Percentiles rank a stretch among this genome's conserved stretches.
Conservation (phyloP, 495 filamentous ascomycete genomes). For the Paragyromitra xinjiangensis region DNA sequence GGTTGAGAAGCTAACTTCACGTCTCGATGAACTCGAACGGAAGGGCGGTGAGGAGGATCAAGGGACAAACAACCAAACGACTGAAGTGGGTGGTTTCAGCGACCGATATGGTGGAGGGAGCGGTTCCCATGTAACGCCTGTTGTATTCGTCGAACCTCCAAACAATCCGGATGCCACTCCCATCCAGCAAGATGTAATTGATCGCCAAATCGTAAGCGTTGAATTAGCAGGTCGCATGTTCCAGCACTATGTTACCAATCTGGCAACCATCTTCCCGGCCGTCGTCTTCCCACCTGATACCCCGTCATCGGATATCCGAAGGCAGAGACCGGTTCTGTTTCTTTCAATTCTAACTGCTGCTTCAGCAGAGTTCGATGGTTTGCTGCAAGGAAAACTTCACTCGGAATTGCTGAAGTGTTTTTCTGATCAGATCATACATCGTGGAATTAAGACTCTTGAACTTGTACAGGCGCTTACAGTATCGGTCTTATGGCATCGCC, state of each 20-base stretch:
- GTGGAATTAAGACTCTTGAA: constrained; percentile 44
- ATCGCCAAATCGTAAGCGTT: constrained; percentile 35
- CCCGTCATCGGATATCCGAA: constrained; percentile 23
- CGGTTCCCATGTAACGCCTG: background rate
- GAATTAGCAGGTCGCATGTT: constrained; percentile 42
- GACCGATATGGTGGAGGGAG: background rate
- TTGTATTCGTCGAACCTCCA: constrained; percentile 14
- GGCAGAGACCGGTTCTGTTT: constrained; percentile 40
- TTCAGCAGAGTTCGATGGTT: constrained; percentile 20
- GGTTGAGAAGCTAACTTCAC: constrained; percentile 37
- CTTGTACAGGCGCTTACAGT: constrained; percentile 62
- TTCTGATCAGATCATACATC: constrained; percentile 35
- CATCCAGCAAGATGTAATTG: constrained; percentile 32
- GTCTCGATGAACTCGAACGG: constrained; percentile 28
- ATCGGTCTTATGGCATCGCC: constrained; percentile 79
- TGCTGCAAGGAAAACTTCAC: constrained; percentile 26
- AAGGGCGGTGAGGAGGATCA: constrained; percentile 7
- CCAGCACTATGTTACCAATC: constrained; percentile 24
- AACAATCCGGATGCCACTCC: background rate
- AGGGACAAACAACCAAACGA: background rate
- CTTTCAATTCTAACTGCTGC: constrained; percentile 46
- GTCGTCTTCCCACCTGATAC: constrained; percentile 27
- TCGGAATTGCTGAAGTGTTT: constrained; percentile 27
- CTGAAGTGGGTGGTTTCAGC: background rate
- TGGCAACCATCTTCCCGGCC: constrained; percentile 26